Conservation (phyloP, 179 eudicot genomes). For the Actinidia arguta region DNA sequence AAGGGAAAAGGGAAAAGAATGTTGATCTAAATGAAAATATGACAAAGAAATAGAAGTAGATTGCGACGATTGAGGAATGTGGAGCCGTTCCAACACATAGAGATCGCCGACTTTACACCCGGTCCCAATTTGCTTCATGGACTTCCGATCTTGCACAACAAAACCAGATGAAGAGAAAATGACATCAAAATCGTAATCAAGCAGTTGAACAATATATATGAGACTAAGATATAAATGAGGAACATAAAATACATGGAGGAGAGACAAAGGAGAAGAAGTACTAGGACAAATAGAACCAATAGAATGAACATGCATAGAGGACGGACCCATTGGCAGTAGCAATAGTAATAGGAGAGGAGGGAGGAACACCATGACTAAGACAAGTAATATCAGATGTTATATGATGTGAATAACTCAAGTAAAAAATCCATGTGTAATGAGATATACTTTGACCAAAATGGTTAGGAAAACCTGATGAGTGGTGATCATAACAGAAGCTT, state of each 20-base stretch:
- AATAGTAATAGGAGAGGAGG: background rate
- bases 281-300: background rate
- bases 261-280: background rate
- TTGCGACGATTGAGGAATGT: background rate
- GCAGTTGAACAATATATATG: no score
- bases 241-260: background rate
- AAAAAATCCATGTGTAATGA: background rate
- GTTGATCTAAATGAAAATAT: no score
- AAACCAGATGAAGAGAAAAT: background rate
- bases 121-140: no score
- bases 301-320: background rate
- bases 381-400: background rate
- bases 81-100: background rate
- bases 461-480: background rate
- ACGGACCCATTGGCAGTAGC: background rate
- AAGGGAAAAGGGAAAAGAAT: background rate
- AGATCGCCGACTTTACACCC: background rate
- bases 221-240: background rate
- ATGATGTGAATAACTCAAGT: background rate
- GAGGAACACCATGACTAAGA: no score
- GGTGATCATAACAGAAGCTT: background rate
- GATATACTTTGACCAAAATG: background rate
- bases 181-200: no score
- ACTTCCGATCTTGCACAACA: background rate
- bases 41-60: background rate